Conservation (phyloP, 2,329 filamentous ascomycete genomes). For the Diaporthe sp. region DNA sequence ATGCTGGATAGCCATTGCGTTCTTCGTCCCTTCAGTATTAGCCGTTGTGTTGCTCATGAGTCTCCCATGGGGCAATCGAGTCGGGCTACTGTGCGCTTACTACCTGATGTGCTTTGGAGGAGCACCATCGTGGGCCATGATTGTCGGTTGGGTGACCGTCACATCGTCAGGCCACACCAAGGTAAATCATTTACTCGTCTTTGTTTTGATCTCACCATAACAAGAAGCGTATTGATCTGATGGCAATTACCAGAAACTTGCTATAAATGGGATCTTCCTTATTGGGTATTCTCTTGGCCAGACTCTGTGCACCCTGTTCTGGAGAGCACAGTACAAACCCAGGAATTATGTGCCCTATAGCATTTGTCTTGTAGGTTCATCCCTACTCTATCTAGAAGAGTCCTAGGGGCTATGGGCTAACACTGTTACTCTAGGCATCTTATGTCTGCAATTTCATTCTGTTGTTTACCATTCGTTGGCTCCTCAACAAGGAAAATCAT, state of each 20-base stretch:
- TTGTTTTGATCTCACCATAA: too few relatives aligned
- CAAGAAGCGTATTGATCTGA: background rate
- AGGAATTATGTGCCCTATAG: slow-evolving; percentile 25
- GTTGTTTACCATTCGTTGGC: background rate
- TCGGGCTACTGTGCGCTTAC: background rate
- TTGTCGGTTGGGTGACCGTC: slow-evolving; percentile 12
- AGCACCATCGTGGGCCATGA: slow-evolving; percentile 24
- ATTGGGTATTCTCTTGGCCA: slow-evolving; percentile 21
- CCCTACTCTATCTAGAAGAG: too few relatives aligned
- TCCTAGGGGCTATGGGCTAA: background rate
- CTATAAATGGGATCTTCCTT: slow-evolving; percentile 5
- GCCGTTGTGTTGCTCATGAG: slow-evolving; percentile 9
- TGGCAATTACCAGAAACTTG: background rate
- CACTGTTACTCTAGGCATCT: background rate
- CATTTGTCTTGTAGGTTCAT: slow-evolving; percentile 9
- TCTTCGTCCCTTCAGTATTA: slow-evolving; percentile 7
- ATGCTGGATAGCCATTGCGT: slow-evolving; percentile 16
- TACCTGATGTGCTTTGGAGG: slow-evolving; percentile 22
- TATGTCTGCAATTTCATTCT: slow-evolving; percentile 5
- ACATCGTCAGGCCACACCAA: slow-evolving; percentile 26
- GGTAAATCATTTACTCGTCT: background rate
- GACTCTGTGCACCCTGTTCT: slow-evolving; percentile 19
- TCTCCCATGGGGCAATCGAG: slow-evolving; percentile 12
- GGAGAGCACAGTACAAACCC: slow-evolving; percentile 23
- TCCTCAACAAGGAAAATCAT: background rate